Base-by-base conservation (phyloP, 2,329 filamentous ascomycete genomes). In the Sclerotinia trifoliorum region DNA sequence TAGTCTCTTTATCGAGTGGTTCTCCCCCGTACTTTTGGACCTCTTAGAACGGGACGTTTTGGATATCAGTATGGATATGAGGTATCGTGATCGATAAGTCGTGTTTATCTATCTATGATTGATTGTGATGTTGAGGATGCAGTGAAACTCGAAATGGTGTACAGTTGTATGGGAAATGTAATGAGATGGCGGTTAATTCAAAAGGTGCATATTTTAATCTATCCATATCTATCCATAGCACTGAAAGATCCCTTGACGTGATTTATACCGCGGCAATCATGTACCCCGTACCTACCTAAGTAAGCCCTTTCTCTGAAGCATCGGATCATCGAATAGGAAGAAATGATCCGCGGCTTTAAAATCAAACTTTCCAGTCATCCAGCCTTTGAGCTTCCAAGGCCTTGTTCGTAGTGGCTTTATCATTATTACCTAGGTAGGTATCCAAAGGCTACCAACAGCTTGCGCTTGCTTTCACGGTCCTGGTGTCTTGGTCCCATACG, bases 21-120 rank as follows among this genome's bases (percentile, higher is more conserved):
- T 49, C 44, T 39, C 29, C 60, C 58, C 60, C 29, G 60, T 62
- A 62, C 60, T 62, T 51, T 42, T 58, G 7, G n/a, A 39, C 29
- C 46, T 62, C 26, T 56, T 56, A 8, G 54, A 39, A 32, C 54
- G 19, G 19, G 19, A 19, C 46, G 24, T 29, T 60, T n/a, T 35
- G 32, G 29, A 48, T 24, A 24, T 2, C 7, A 3, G 32, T 48
- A 49, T 48, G 55, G 55, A 44, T 57, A n/a, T 42, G 55, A 32
- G 32, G 55, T 26, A 39, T 24, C 32, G 55, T 57, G 57, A 55
- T 35, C 29, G 29, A n/a, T 51, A n/a, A n/a, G n/a, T 62, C 19
- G 29, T 48, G 44, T 48, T 61, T 48, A 61, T 61, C 57, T 48
- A 15, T 42, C 39, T 13, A 15, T 42, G 39, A 42, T 5, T 61